phyloP scores from a whole-genome alignment of 1,139 yeast species.

The Blastobotrys petasosporus region DNA sequence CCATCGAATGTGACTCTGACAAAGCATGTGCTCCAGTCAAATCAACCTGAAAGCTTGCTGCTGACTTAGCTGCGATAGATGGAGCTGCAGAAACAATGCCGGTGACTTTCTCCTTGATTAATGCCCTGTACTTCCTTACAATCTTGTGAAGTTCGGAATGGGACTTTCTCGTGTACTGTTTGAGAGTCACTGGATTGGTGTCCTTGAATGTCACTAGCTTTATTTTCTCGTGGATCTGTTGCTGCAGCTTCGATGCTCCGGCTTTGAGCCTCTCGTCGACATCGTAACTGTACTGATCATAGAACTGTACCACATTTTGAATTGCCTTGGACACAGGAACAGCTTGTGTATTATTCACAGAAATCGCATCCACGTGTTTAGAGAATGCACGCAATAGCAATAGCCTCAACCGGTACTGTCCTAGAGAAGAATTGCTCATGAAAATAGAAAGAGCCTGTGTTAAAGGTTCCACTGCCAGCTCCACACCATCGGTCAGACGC shows the following conservation, averaged over 20 bases:
- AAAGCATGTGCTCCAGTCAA: not conserved
- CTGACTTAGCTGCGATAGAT: not conserved
- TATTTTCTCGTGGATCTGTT: constrained; percentile 78
- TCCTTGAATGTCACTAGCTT: constrained; percentile 96
- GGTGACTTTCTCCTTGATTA: constrained; percentile 51
- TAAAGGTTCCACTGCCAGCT: constrained; percentile 40
- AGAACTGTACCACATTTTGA: constrained; percentile 57
- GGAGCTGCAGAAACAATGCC: constrained; percentile 50
- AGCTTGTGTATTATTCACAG: constrained; percentile 12
- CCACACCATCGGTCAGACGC: constrained; percentile 23
- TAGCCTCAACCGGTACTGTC: constrained; percentile 62
- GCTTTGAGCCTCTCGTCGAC: constrained; percentile 43
- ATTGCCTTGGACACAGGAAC: constrained; percentile 41
- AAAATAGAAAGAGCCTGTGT: constrained; percentile 72
- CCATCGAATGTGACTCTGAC: not conserved
- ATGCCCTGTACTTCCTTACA: constrained; percentile 71
- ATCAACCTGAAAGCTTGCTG: not conserved
- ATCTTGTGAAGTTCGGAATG: constrained; percentile 79
- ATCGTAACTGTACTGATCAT: constrained; percentile 53
- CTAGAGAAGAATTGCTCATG: constrained; percentile 67
- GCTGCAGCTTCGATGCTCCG: constrained; percentile 55
- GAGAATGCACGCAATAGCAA: constrained; percentile 56
- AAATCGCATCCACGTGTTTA: constrained; percentile 37
- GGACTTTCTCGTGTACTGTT: constrained; percentile 86
- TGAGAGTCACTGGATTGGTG: constrained; percentile 85